A percentile compares a stretch with the other conserved stretches of the same genome.
Conservation (phyloP, 2,329 filamentous ascomycete species). For the Stagonosporopsis cucurbitacearum region DNA sequence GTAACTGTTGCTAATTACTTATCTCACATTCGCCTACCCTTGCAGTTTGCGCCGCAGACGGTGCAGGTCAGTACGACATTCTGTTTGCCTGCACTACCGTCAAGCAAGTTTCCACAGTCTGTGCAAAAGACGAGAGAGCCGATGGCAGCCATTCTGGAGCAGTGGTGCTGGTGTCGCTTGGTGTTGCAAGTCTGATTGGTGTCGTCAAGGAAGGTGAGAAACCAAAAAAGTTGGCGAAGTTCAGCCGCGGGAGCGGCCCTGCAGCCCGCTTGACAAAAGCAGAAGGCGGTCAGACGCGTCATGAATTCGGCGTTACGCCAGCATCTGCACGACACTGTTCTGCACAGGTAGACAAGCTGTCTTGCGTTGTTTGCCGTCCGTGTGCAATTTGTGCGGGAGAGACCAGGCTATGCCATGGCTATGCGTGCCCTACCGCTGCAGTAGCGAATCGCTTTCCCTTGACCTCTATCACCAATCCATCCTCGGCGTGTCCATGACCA, state of each 20-base stretch:
- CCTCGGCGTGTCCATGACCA: slow-evolving; percentile 5
- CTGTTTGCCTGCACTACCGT: slow-evolving; percentile 76
- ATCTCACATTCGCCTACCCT: slow-evolving; percentile 62
- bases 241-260: slow-evolving; percentile 21
- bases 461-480: background rate
- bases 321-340: background rate
- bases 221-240: slow-evolving; percentile 32
- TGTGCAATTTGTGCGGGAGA: slow-evolving; percentile 15
- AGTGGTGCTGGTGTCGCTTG: slow-evolving; percentile 2
- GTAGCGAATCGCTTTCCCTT: slow-evolving; percentile 13
- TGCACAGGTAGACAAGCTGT: slow-evolving; percentile 4
- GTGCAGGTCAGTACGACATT: slow-evolving; percentile 82
- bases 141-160: slow-evolving; percentile 76
- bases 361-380: slow-evolving; percentile 2
- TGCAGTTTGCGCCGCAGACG: slow-evolving; percentile 83
- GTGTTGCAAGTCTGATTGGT: slow-evolving; percentile 4
- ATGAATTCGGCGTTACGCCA: slow-evolving; percentile 16
- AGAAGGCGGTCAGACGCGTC: slow-evolving; percentile 41
- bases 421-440: slow-evolving; percentile 24
- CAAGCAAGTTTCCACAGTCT: slow-evolving; percentile 89
- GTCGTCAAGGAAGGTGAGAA: slow-evolving; percentile 16
- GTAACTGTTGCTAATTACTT: background rate
- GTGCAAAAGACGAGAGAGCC: slow-evolving; percentile 92
- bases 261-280: slow-evolving; percentile 25
- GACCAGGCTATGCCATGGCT: slow-evolving; percentile 10